Evolutionary conservation across 257 asterid species (phyloP).

Genomic region (Apocynum venetum): DNA sequence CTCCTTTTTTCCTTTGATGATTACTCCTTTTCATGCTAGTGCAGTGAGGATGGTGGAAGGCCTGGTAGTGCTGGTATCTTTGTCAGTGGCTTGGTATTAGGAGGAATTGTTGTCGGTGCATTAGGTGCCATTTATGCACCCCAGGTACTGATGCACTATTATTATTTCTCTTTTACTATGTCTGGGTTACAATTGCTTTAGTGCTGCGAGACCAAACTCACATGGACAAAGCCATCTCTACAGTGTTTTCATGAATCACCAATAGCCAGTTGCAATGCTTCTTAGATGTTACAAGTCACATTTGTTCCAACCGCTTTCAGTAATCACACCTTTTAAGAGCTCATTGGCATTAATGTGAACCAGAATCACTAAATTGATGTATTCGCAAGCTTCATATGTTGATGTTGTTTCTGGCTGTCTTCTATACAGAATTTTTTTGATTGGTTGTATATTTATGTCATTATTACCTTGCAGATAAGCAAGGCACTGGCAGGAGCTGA

Average conservation of each 20-base stretch:
- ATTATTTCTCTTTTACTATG: neutral
- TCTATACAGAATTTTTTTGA: neutral
- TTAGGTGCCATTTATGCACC: slow-evolving; percentile 48
- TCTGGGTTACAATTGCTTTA: neutral
- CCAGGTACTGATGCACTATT: slow-evolving; percentile 22
- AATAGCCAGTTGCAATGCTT: neutral
- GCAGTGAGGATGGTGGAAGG: slow-evolving; percentile 33
- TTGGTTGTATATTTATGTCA: neutral
- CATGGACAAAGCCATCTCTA: neutral
- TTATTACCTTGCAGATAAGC: slow-evolving; percentile 35
- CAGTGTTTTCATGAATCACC: neutral
- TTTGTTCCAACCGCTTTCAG: neutral
- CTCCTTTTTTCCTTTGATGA: neutral
- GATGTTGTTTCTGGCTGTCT: neutral
- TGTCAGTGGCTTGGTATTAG: slow-evolving; percentile 43
- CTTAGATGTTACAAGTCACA: too few species aligned
- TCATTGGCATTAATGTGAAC: neutral
- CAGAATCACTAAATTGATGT: neutral
- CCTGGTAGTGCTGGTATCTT: slow-evolving; percentile 31
- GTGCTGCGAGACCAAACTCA: neutral
- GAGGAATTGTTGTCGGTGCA: slow-evolving; percentile 43
- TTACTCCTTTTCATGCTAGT: slow-evolving; percentile 12
- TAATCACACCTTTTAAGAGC: too few species aligned
- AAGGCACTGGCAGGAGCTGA: slow-evolving; percentile 38
- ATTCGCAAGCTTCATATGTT: neutral